Evolutionary conservation across 2,329 filamentous ascomycete genomes (phyloP).

Genomic region (Ophiostoma angusticollis): DNA sequence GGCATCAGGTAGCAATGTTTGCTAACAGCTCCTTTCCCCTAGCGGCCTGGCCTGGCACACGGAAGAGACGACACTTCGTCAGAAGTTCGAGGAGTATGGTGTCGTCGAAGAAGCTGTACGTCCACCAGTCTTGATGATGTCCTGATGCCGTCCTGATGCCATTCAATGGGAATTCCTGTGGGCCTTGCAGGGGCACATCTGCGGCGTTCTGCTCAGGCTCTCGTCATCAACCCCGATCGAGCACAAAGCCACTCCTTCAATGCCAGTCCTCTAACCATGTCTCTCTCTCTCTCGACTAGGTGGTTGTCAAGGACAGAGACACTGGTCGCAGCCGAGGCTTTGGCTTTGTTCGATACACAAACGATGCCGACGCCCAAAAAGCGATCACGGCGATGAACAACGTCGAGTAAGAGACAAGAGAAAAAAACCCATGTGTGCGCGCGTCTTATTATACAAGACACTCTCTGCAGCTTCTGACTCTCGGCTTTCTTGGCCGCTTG

Average conservation of each 20-base stretch:
- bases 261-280: too few species aligned
- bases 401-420: constrained; percentile 55
- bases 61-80: constrained; percentile 70
- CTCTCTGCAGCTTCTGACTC: too few species aligned
- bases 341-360: constrained; percentile 83
- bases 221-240: too few species aligned
- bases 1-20: too few species aligned
- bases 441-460: not conserved
- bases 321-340: constrained; percentile 95
- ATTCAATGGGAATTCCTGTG: not conserved
- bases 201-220: too few species aligned
- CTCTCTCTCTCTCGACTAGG: too few species aligned
- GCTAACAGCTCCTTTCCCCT: constrained; percentile 12
- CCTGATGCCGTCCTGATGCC: not conserved
- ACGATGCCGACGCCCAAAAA: constrained; percentile 61
- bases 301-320: constrained; percentile 95
- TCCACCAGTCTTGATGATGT: constrained; percentile 18
- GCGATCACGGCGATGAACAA: constrained; percentile 77
- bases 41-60: constrained; percentile 99
- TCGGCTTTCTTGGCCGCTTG: constrained; percentile 5
- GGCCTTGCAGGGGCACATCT: too few species aligned
- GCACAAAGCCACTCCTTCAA: too few species aligned
- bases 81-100: constrained; percentile 89
- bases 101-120: constrained; percentile 88
- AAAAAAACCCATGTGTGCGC: not conserved